Percentiles rank a stretch among this genome's conserved stretches.
phyloP scores from a whole-genome alignment of 495 filamentous ascomycete species.

The Glarea lozoyensis region DNA sequence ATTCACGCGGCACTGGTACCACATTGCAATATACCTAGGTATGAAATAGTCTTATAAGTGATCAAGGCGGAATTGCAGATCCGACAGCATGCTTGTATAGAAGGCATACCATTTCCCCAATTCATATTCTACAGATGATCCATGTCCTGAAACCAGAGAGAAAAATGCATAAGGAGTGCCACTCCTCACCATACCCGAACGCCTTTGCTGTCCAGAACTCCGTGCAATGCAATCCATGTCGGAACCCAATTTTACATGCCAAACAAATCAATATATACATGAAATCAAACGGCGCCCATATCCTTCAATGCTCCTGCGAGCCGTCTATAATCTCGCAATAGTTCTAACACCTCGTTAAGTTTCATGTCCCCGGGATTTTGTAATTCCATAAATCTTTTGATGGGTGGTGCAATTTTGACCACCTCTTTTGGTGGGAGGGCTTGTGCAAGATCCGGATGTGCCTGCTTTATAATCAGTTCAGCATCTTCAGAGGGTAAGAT shows the following conservation, averaged over 20 bases:
- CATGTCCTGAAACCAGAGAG: no score
- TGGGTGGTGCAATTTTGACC: constrained; percentile 59
- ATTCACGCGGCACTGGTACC: no score
- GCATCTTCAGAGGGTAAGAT: not conserved
- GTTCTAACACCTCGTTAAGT: constrained; percentile 69
- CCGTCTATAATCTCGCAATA: constrained; percentile 82
- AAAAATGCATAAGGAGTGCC: no score
- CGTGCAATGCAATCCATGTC: no score
- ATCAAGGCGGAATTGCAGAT: no score
- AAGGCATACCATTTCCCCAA: no score
- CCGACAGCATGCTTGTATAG: no score
- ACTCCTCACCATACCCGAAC: no score
- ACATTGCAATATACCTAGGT: no score
- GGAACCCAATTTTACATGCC: not conserved
- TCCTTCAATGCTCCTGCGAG: constrained; percentile 61
- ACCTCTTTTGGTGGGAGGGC: constrained; percentile 38
- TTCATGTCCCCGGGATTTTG: constrained; percentile 69
- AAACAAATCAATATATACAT: not conserved
- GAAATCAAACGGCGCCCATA: constrained; percentile 42
- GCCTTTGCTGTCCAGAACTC: no score
- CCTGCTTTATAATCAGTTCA: constrained; percentile 25
- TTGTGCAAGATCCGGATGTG: constrained; percentile 50
- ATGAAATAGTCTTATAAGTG: no score
- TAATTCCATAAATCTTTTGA: constrained; percentile 72
- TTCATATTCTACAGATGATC: no score